Evolutionary conservation across 2,329 filamentous ascomycete genomes (phyloP).

Genomic region (Xylaria digitata): DNA sequence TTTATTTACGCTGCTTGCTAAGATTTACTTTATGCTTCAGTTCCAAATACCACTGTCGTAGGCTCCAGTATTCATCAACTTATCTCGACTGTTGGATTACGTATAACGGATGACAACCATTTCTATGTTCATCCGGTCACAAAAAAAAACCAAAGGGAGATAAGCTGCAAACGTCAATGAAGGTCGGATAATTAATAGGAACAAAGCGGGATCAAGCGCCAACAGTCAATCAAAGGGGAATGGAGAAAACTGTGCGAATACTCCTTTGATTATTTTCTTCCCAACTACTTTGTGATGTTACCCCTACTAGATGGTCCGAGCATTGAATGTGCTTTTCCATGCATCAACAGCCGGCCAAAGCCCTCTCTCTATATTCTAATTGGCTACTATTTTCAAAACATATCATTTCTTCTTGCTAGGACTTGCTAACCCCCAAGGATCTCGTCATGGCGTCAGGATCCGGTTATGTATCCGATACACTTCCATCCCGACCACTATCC

Average conservation of each 20-base stretch:
- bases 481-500: constrained; percentile 8
- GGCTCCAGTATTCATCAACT: neutral
- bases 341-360: neutral
- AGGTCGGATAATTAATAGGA: neutral
- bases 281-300: neutral
- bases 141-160: neutral
- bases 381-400: neutral
- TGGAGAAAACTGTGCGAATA: neutral
- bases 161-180: neutral
- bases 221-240: neutral
- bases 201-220: neutral
- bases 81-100: neutral
- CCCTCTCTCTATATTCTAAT: neutral
- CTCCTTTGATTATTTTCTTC: neutral
- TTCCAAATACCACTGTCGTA: neutral
- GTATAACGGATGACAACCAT: neutral
- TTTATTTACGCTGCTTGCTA: neutral
- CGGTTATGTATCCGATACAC: neutral
- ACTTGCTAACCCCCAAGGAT: neutral
- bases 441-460: neutral
- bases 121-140: neutral
- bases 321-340: neutral
- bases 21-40: neutral
- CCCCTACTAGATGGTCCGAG: neutral
- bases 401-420: too few relatives aligned